Evolutionary conservation across 2,329 filamentous ascomycete species (phyloP).

Genomic region (Ophiobolus disseminans): DNA sequence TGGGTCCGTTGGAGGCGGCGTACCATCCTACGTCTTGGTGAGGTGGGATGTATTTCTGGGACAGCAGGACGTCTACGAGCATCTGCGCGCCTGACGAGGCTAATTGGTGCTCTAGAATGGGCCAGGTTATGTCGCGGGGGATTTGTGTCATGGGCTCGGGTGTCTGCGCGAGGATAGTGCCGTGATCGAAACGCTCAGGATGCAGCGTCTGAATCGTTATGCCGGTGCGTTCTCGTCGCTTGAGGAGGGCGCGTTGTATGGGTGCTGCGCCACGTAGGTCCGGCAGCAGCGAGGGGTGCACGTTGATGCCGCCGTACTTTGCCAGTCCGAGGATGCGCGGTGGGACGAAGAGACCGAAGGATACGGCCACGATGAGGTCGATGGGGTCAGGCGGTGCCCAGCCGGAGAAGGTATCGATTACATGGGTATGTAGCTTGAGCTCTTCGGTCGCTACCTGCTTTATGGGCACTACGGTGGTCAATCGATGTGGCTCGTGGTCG

Average conservation of each 20-base stretch:
- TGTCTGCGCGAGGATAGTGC: conserved; percentile 73
- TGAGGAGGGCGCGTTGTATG: conserved; percentile 81
- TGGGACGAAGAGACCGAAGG: conserved; percentile 91
- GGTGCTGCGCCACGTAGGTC: conserved; percentile 87
- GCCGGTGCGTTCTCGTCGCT: conserved; percentile 67
- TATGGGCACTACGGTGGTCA: conserved; percentile 69
- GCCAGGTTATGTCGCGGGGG: conserved; percentile 57
- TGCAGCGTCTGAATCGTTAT: conserved; percentile 89
- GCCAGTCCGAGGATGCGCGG: conserved; percentile 72
- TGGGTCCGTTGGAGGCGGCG: conserved; percentile 24
- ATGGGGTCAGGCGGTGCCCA: conserved; percentile 64
- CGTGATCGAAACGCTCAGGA: conserved; percentile 76
- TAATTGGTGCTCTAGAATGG: conserved; percentile 60
- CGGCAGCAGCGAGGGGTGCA: conserved; percentile 90
- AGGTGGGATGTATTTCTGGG: conserved; percentile 70
- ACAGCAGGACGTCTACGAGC: conserved; percentile 70
- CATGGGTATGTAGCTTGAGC: conserved; percentile 72
- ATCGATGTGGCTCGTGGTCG: conserved; percentile 1
- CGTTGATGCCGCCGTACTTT: conserved; percentile 86
- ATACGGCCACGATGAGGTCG: conserved; percentile 89
- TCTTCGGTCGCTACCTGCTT: conserved; percentile 65
- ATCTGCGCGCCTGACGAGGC: conserved; percentile 72
- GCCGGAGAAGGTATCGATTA: conserved; percentile 79
- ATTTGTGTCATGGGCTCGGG: conserved; percentile 63
- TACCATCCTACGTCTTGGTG: conserved; percentile 50